These are phyloP conservation scores for Dothistroma pini DNA, from an alignment of 2,329 filamentous ascomycete genomes.

Conservation along the genomic window DNA sequence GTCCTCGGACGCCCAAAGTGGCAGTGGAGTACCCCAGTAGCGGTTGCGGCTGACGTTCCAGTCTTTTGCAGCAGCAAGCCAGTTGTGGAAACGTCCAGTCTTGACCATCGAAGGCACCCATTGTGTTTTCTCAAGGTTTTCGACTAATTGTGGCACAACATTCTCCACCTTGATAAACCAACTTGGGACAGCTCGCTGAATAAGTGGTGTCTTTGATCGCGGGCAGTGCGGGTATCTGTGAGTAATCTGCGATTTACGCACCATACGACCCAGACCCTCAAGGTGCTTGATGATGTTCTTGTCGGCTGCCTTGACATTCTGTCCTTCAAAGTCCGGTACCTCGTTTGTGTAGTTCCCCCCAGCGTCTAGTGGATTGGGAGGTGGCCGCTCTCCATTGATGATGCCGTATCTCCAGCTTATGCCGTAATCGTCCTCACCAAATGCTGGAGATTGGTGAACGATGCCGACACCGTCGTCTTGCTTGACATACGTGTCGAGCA, in stretches of 20 bases:
- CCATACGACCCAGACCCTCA: conserved; percentile 69
- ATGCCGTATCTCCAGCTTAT: conserved; percentile 73
- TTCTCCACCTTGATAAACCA: conserved; percentile 91
- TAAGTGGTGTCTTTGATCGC: conserved; percentile 90
- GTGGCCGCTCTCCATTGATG: conserved; percentile 69
- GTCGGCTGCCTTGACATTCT: conserved; percentile 89
- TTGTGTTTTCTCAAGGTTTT: conserved; percentile 82
- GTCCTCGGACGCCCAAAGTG: conserved; percentile 88
- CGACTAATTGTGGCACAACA: conserved; percentile 82
- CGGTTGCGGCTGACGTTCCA: conserved; percentile 95
- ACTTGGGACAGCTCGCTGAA: conserved; percentile 85
- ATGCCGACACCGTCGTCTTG: conserved; percentile 88
- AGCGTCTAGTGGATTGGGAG: conserved; percentile 90
- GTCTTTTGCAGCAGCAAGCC: conserved; percentile 86
- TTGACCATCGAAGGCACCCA: conserved; percentile 93
- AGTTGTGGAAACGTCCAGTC: conserved; percentile 84
- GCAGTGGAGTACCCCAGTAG: conserved; percentile 93
- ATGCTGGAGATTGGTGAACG: conserved; percentile 89
- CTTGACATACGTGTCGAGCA: conserved; percentile 83
- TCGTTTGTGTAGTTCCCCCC: conserved; percentile 73
- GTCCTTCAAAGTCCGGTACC: conserved; percentile 75
- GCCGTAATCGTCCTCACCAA: conserved; percentile 94
- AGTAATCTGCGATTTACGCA: conserved; percentile 81
- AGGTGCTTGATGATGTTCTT: conserved; percentile 89
- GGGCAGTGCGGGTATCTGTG: conserved; percentile 95